These are phyloP conservation scores for Trametes sp. DNA, from an alignment of 1,284 basidiomycete genomes.

Conservation along the genomic window DNA sequence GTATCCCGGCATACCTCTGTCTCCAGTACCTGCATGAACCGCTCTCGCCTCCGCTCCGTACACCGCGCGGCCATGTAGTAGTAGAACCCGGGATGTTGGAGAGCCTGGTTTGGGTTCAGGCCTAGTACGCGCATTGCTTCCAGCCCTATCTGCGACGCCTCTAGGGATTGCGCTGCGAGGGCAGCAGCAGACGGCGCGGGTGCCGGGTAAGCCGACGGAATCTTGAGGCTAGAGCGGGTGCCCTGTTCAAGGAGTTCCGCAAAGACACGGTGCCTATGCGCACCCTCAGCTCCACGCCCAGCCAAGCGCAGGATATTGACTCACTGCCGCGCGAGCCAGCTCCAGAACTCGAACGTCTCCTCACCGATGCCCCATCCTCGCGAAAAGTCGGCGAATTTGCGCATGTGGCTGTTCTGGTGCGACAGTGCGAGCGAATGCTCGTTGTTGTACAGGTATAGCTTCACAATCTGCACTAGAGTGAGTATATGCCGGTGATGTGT, in stretches of 20 bases:
- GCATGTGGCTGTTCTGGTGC: conserved; percentile 86
- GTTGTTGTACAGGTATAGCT: conserved; percentile 88
- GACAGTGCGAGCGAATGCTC: conserved; percentile 81
- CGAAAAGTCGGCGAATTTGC: conserved; percentile 88
- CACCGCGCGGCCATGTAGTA: conserved; percentile 89
- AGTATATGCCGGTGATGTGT: not conserved
- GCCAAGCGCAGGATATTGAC: conserved; percentile 43
- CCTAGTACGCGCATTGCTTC: conserved; percentile 63
- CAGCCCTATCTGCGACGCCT: conserved; percentile 52
- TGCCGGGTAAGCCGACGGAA: conserved; percentile 59
- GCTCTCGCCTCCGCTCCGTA: conserved; percentile 75
- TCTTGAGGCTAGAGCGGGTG: conserved; percentile 68
- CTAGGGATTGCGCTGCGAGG: conserved; percentile 40
- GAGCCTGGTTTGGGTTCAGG: conserved; percentile 71
- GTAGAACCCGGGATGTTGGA: conserved; percentile 92
- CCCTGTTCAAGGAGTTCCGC: conserved; percentile 90
- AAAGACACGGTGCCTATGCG: conserved; percentile 80
- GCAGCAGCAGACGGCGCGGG: conserved; percentile 40
- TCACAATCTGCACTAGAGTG: conserved; percentile 67
- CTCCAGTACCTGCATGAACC: conserved; percentile 68
- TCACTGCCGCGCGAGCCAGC: conserved; percentile 92
- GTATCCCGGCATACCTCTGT: too few species aligned
- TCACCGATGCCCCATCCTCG: conserved; percentile 97
- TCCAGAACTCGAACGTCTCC: conserved; percentile 97
- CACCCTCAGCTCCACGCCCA: not conserved